Conservation (phyloP, 2,329 filamentous ascomycete genomes). For the Penicillium sp. region DNA sequence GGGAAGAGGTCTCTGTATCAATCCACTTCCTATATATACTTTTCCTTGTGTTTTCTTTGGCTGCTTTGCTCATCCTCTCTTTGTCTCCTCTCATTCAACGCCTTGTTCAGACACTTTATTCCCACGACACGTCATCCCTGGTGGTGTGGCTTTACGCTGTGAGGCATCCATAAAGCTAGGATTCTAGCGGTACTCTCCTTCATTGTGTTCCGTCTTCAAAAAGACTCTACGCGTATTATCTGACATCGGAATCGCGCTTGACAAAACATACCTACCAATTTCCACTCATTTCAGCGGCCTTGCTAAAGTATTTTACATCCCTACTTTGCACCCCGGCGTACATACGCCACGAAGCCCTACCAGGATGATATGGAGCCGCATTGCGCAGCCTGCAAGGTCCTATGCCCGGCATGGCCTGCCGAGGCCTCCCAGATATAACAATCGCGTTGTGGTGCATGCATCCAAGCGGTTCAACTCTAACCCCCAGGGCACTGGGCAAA, state of each 20-base stretch:
- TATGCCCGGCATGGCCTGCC: slow-evolving; percentile 20
- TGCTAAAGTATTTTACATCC: slow-evolving; percentile 3
- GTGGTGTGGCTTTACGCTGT: slow-evolving; percentile 14
- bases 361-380: slow-evolving; percentile 28
- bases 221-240: not conserved
- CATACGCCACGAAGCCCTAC: slow-evolving; percentile 1
- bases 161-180: slow-evolving; percentile 1
- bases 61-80: slow-evolving; percentile 2
- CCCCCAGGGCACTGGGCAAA: slow-evolving; percentile 20
- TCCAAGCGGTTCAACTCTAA: slow-evolving; percentile 26
- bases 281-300: not conserved
- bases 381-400: slow-evolving; percentile 23
- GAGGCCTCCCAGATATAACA: slow-evolving; percentile 12
- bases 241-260: not conserved
- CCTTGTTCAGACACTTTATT: slow-evolving; percentile 11
- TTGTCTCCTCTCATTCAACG: slow-evolving; percentile 10
- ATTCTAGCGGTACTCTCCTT: slow-evolving; percentile 5
- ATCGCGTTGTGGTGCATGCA: slow-evolving; percentile 12
- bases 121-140: slow-evolving; percentile 14
- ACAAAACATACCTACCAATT: not conserved
- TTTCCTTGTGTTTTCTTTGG: slow-evolving; percentile 4
- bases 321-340: not conserved
- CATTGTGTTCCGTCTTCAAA: slow-evolving; percentile 7
- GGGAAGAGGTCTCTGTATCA: no score
- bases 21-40: no score